These are phyloP conservation scores for Debaryomyces tyrocola DNA, from an alignment of 805 yeast species.

Conservation along the genomic window DNA sequence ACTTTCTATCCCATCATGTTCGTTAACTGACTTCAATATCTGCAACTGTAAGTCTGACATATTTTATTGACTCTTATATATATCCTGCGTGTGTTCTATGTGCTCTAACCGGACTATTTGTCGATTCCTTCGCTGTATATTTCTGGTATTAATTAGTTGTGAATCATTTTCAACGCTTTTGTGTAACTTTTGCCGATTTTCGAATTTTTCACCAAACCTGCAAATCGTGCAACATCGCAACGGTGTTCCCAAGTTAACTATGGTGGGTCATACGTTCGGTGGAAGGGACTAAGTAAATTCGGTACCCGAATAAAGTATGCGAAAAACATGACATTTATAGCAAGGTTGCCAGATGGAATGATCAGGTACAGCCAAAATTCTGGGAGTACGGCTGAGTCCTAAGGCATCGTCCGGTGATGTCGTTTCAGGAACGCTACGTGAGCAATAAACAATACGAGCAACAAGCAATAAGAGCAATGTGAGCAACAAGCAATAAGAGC, in stretches of 20 bases:
- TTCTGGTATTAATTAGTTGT: neutral
- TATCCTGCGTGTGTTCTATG: neutral
- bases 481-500: too few species aligned
- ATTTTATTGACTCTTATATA: neutral
- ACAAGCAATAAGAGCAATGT: too few species aligned
- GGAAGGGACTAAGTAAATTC: neutral
- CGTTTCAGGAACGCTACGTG: too few species aligned
- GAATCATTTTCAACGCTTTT: neutral
- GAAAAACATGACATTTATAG: neutral
- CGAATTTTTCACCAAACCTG: neutral
- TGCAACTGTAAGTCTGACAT: slow-evolving; percentile 71
- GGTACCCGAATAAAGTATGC: neutral
- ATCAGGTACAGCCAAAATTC: neutral
- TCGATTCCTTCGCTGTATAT: too few species aligned
- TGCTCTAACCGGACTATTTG: too few species aligned
- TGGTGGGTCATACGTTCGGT: too few species aligned
- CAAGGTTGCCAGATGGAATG: neutral
- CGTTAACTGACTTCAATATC: slow-evolving; percentile 64
- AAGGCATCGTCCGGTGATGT: too few species aligned
- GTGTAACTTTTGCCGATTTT: neutral
- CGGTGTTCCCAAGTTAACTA: neutral
- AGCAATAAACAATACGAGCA: too few species aligned
- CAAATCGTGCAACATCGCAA: too few species aligned
- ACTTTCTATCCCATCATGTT: slow-evolving; percentile 59
- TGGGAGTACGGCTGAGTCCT: neutral